A percentile compares a stretch with the other conserved stretches of the same genome.
phyloP scores from a whole-genome alignment of 345 rosid species.

The Melaleuca alternifolia region DNA sequence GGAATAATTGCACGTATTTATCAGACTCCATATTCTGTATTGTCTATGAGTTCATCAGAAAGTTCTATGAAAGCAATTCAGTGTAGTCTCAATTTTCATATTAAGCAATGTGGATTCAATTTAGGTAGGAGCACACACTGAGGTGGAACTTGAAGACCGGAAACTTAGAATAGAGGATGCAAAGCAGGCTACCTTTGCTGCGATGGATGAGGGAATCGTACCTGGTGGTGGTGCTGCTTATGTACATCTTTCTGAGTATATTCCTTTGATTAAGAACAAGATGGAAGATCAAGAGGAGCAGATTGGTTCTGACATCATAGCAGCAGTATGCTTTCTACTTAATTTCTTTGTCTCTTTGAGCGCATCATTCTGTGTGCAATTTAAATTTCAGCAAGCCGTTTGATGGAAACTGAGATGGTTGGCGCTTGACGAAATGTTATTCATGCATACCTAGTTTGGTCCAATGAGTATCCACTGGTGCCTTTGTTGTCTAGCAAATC shows the following conservation, averaged over 20 bases:
- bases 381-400: background rate
- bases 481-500: background rate
- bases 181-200: slow-evolving; percentile 88
- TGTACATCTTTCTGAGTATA: slow-evolving; percentile 56
- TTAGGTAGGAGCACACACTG: slow-evolving; percentile 65
- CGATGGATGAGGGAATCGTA: slow-evolving; percentile 81
- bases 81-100: background rate
- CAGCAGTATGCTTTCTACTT: slow-evolving; percentile 22
- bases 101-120: background rate
- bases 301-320: slow-evolving; percentile 69
- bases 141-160: slow-evolving; percentile 80
- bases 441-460: background rate
- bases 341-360: background rate
- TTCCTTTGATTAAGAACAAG: slow-evolving; percentile 31
- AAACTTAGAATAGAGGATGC: slow-evolving; percentile 90
- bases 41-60: background rate
- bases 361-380: background rate
- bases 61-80: background rate
- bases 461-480: background rate
- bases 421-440: background rate
- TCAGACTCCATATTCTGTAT: background rate
- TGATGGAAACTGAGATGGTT: background rate
- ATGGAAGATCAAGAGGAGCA: slow-evolving; percentile 58
- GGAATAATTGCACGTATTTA: background rate
- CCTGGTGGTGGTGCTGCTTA: slow-evolving; percentile 94